Conservation (phyloP, 331 rosid species). For the Arachis monticola region DNA sequence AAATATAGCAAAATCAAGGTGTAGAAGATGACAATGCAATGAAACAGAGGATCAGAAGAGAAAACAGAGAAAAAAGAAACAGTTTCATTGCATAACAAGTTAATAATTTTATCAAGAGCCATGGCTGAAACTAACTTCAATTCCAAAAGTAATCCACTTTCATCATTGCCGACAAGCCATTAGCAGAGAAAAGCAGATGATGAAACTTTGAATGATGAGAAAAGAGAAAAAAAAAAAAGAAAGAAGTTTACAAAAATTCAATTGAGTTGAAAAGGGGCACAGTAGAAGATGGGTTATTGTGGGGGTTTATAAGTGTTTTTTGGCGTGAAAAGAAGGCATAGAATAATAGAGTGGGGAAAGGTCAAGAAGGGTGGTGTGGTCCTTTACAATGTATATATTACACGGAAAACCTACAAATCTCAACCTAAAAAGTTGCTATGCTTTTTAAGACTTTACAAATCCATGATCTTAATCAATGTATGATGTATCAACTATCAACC, state of each 20-base stretch:
- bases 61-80: constrained; percentile 34
- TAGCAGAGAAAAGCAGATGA: constrained; percentile 1
- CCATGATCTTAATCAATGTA: constrained; percentile 40
- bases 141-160: constrained; percentile 25
- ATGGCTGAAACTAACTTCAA: constrained; percentile 37
- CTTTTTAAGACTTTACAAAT: constrained; percentile 34
- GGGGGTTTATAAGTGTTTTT: constrained; percentile 33
- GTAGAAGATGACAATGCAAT: constrained; percentile 63
- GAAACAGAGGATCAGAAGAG: constrained; percentile 66
- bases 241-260: no score
- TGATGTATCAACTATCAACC: background rate
- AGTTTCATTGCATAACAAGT: constrained; percentile 31
- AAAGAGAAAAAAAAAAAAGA: no score
- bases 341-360: constrained; percentile 38
- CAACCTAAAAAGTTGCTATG: constrained; percentile 57
- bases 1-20: constrained; percentile 59
- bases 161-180: constrained; percentile 26
- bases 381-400: constrained; percentile 35
- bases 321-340: constrained; percentile 51
- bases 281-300: background rate
- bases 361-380: constrained; percentile 36
- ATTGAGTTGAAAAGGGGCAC: background rate
- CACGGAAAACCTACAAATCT: constrained; percentile 42
- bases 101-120: constrained; percentile 31
- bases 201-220: no score